phyloP scores from a whole-genome alignment of 73 alveolate genomes.

The Blepharisma japonicum region DNA sequence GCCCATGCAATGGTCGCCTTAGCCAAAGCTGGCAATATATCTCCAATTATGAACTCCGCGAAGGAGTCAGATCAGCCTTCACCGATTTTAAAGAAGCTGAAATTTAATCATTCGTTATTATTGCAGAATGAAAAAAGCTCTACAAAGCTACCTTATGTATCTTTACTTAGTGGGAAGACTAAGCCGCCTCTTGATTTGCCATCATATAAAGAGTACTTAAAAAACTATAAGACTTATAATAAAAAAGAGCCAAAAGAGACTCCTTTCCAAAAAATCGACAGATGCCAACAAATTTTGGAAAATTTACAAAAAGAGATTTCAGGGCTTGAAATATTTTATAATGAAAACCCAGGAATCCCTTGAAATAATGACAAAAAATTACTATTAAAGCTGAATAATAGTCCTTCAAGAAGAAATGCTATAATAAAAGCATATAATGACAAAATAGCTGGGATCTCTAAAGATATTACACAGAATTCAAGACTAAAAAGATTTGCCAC shows the following conservation, averaged over 20 bases:
- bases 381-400: background rate
- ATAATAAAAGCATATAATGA: slow-evolving; percentile 25
- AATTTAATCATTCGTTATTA: background rate
- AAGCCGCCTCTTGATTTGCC: slow-evolving; percentile 8
- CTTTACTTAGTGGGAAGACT: background rate
- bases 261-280: background rate
- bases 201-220: slow-evolving; percentile 6
- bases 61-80: background rate
- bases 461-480: background rate
- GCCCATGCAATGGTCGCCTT: background rate
- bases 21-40: slow-evolving; percentile 5
- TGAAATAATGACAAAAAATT: slow-evolving; percentile 20
- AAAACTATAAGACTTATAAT: background rate
- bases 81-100: background rate
- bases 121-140: background rate
- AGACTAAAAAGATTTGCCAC: background rate
- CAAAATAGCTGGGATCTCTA: background rate
- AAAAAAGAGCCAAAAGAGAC: background rate
- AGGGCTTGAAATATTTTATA: slow-evolving; percentile 13
- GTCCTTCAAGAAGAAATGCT: background rate
- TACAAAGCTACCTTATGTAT: background rate
- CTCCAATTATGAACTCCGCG: background rate
- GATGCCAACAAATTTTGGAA: slow-evolving; percentile 3
- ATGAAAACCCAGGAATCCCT: background rate
- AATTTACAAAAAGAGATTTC: slow-evolving; percentile 19